Percentiles rank a stretch among this genome's conserved stretches.
These are phyloP conservation scores for Candida rishiriensis DNA, from an alignment of 805 yeast genomes.

Conservation along the genomic window DNA sequence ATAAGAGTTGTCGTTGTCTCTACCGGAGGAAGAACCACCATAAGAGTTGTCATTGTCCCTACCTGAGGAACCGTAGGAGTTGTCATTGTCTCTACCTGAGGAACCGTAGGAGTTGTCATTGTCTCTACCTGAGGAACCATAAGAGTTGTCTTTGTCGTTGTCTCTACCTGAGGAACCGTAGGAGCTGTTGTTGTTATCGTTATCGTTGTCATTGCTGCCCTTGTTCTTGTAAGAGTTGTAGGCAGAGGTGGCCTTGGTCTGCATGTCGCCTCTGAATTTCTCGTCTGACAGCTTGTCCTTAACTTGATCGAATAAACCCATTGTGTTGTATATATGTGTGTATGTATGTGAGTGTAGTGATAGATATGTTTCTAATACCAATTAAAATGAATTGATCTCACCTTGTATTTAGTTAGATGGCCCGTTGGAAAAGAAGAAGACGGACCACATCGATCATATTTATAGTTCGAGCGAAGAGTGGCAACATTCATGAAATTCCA, in stretches of 20 bases:
- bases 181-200: constrained; percentile 16
- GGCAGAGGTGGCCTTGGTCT: constrained; percentile 24
- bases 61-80: constrained; percentile 24
- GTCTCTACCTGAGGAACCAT: constrained; percentile 13
- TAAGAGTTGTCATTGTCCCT: constrained; percentile 13
- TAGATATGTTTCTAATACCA: too few relatives aligned
- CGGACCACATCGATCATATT: too few relatives aligned
- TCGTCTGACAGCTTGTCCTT: constrained; percentile 31
- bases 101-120: constrained; percentile 22
- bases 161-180: constrained; percentile 26
- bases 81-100: constrained; percentile 18
- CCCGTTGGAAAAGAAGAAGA: too few relatives aligned
- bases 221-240: constrained; percentile 23
- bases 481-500: too few relatives aligned
- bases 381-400: too few relatives aligned
- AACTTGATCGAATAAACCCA: constrained; percentile 40
- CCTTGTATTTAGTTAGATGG: too few relatives aligned
- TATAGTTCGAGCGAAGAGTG: too few relatives aligned
- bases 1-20: constrained; percentile 10
- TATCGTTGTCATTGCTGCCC: constrained; percentile 13
- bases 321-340: constrained; percentile 4
- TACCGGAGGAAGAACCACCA: constrained; percentile 23
- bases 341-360: too few relatives aligned
- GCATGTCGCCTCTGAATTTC: constrained; percentile 17
- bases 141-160: constrained; percentile 27